Conservation (phyloP, 2,329 filamentous ascomycete genomes). For the Penicillium digitatum region DNA sequence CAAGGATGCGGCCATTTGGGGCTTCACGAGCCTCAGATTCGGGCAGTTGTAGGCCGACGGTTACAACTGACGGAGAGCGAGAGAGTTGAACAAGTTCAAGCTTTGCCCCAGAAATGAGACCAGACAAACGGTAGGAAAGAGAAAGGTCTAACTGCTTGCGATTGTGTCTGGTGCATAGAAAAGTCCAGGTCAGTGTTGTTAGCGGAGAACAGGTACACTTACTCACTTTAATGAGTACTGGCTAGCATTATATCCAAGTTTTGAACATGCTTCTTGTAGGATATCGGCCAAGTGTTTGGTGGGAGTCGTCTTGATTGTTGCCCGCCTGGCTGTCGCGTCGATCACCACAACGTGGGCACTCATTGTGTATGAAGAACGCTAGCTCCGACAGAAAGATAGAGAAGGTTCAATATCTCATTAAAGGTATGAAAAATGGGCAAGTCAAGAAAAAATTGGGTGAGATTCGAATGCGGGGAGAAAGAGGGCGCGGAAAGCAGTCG, state of each 20-base stretch:
- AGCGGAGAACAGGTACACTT: neutral
- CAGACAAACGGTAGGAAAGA: conserved; percentile 75
- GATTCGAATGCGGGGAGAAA: conserved; percentile 9
- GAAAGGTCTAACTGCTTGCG: conserved; percentile 84
- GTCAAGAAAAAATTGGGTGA: neutral
- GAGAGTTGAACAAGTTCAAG: conserved; percentile 86
- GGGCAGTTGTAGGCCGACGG: conserved; percentile 82
- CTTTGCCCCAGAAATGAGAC: conserved; percentile 79
- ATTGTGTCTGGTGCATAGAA: conserved; percentile 57
- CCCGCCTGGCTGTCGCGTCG: conserved; percentile 70
- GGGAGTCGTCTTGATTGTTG: conserved; percentile 77
- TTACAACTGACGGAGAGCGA: conserved; percentile 78
- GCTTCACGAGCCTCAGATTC: conserved; percentile 62
- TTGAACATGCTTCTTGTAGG: conserved; percentile 79
- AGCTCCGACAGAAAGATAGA: neutral
- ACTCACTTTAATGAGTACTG: conserved; percentile 77
- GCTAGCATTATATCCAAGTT: conserved; percentile 67
- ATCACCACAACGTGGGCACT: conserved; percentile 85
- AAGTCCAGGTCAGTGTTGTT: conserved; percentile 12
- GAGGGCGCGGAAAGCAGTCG: conserved; percentile 28
- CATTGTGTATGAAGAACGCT: conserved; percentile 51
- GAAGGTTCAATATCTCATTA: neutral
- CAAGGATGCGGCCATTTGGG: conserved; percentile 65
- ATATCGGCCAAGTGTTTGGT: conserved; percentile 79
- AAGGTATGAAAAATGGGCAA: neutral